Conservation (phyloP, 805 yeast genomes). For the Nakazawaea wickerhamii region DNA sequence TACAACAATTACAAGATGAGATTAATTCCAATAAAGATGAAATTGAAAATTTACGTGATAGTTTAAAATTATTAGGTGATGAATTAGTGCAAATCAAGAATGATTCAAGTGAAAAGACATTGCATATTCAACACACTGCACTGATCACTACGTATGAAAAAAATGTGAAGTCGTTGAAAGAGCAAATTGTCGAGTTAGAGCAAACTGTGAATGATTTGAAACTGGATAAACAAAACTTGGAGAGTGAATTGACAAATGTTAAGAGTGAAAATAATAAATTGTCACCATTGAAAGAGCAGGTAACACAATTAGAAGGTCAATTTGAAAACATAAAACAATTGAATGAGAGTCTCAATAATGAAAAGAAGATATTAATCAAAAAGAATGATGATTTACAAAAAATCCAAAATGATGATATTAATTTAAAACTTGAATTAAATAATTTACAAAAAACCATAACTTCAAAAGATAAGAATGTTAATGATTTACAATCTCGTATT, state of each 20-base stretch:
- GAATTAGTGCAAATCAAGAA: conserved; percentile 51
- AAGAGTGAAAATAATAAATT: conserved; percentile 28
- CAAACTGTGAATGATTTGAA: conserved; percentile 25
- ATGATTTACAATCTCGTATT: conserved; percentile 31
- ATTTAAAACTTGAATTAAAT: conserved; percentile 44
- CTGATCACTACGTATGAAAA: conserved; percentile 30
- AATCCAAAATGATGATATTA: conserved; percentile 34
- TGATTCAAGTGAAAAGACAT: conserved; percentile 15
- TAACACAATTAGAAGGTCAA: conserved; percentile 24
- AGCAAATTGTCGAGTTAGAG: conserved; percentile 18
- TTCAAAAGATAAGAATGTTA: conserved; percentile 38
- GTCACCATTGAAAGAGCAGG: conserved; percentile 19
- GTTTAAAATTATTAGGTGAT: conserved; percentile 71
- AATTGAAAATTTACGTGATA: conserved; percentile 65
- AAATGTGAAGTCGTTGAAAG: conserved; percentile 6
- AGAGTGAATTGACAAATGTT: conserved; percentile 30
- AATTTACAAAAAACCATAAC: conserved; percentile 38
- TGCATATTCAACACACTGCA: conserved; percentile 32
- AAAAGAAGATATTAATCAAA: conserved; percentile 29
- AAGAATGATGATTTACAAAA: conserved; percentile 34
- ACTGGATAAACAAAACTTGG: conserved; percentile 29
- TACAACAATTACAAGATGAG: conserved; percentile 2
- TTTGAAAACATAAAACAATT: conserved; percentile 30
- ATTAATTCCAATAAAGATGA: conserved; percentile 51
- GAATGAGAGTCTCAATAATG: conserved; percentile 23